Base-by-base conservation (phyloP, 345 rosid species). In the Populus deltoides region DNA sequence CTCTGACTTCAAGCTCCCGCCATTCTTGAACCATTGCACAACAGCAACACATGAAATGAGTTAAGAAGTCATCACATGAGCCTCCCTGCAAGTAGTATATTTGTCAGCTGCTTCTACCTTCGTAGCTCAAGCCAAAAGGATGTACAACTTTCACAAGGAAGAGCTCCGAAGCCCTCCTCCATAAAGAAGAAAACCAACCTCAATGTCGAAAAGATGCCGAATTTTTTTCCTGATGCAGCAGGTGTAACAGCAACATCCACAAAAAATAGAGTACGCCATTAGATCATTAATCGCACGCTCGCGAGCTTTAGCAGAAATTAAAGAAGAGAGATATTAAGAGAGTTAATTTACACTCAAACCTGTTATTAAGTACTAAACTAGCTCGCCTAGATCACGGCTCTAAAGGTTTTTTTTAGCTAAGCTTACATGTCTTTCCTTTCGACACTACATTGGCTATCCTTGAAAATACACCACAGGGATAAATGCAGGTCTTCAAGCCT, bases 21-120 rank as follows among this genome's bases (percentile, higher is more conserved):
- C 80, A 81, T 41, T 81, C 87, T 62, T 78, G 87, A 78, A 76
- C 82, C 82, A 81, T 33, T 18, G 87, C 84, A 27, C 84, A 84
- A 29, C 83, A 84, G 69, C 76, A 84, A 45, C 82, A 84, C 70
- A 79, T 73, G 35, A 84, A 38, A 66, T 84, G 84, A 67, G 87
- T 75, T 36, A 73, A 41, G 77, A 68, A 76, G 76, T 84, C 87
- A 59, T 79, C 84, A 12, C 80, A 73, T 6, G 16, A 20, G 6
- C 81, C 74, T 17, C 84, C 84, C 84, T 73, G 81, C 53, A 31
- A 25, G 29, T 12, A 65, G 17, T 27, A 15, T 47, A 47, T 47
- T 13, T 47, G 51, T 47, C 51, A 47, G 51, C 18, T 47, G 51
- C 51, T 47, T 47, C 51, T 15, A 47, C 51, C 51, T 47, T 47